Percentiles rank a stretch among this genome's conserved stretches.
phyloP scores from a whole-genome alignment of 1,284 basidiomycete species.

The Tausonia pullulans region DNA sequence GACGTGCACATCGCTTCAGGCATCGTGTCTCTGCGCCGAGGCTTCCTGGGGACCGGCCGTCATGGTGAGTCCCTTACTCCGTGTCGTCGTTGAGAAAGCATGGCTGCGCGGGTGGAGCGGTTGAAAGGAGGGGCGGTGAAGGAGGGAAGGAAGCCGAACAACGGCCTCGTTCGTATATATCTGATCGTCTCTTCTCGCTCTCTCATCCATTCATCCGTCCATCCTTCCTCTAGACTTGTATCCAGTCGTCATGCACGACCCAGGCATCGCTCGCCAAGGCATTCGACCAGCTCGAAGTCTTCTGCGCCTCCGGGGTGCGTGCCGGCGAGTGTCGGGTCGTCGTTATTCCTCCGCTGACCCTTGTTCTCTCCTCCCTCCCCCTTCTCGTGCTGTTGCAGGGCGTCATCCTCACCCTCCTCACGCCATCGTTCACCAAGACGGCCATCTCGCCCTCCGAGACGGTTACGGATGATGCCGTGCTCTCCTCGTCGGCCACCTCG shows the following conservation, averaged over 20 bases:
- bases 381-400: neutral
- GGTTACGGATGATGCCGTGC: too few relatives aligned
- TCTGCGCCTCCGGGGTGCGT: neutral
- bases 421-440: conserved; percentile 2
- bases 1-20: neutral
- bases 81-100: too few relatives aligned
- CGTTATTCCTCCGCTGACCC: neutral
- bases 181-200: neutral
- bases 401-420: neutral
- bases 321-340: neutral
- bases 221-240: neutral
- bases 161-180: neutral
- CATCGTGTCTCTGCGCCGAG: neutral
- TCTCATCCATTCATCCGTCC: neutral
- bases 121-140: too few relatives aligned
- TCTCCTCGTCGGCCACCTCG: conserved; percentile 1
- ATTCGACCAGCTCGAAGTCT: neutral
- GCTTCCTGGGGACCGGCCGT: neutral
- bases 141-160: too few relatives aligned
- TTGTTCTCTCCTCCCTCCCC: neutral
- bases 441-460: too few relatives aligned
- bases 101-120: too few relatives aligned
- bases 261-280: neutral
- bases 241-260: conserved; percentile 1
- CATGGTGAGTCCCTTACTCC: neutral